phyloP scores from a whole-genome alignment of 1,139 yeast species.

The Arxiozyma bovina region DNA sequence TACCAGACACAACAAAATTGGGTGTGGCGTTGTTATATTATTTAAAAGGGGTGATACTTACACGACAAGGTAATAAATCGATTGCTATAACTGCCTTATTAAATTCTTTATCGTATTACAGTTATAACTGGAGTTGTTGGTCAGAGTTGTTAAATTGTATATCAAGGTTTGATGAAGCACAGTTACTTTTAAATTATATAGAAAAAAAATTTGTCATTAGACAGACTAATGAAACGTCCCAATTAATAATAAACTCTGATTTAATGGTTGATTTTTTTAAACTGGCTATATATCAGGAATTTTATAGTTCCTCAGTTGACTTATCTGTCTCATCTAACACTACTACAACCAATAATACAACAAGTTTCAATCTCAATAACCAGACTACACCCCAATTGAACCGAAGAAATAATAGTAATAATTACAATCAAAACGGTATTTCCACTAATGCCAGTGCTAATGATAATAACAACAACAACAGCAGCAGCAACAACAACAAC shows the following conservation, averaged over 20 bases:
- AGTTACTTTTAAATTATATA: constrained; percentile 38
- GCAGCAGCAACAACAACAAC: constrained; percentile 41
- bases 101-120: constrained; percentile 49
- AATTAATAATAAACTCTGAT: constrained; percentile 19
- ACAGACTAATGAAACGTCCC: constrained; percentile 12
- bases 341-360: background rate
- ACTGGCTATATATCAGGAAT: constrained; percentile 67
- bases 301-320: constrained; percentile 22
- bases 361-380: background rate
- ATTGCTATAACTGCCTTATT: constrained; percentile 54
- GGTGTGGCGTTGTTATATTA: constrained; percentile 48
- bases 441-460: background rate
- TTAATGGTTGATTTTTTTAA: constrained; percentile 64
- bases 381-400: background rate
- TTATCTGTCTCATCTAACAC: background rate
- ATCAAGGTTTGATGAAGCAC: constrained; percentile 54
- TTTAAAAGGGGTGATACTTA: constrained; percentile 55
- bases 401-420: background rate
- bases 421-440: too few species aligned
- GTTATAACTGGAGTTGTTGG: constrained; percentile 95
- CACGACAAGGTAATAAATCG: constrained; percentile 50
- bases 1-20: constrained; percentile 5
- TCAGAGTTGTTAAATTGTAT: constrained; percentile 64
- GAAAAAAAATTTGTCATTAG: constrained; percentile 27
- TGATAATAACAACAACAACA: constrained; percentile 36